Evolutionary conservation across 352 stramenopile species (phyloP), one percentile per base, ranked within the genome.

Genomic region (Phytophthora macrochlamydospora): DNA sequence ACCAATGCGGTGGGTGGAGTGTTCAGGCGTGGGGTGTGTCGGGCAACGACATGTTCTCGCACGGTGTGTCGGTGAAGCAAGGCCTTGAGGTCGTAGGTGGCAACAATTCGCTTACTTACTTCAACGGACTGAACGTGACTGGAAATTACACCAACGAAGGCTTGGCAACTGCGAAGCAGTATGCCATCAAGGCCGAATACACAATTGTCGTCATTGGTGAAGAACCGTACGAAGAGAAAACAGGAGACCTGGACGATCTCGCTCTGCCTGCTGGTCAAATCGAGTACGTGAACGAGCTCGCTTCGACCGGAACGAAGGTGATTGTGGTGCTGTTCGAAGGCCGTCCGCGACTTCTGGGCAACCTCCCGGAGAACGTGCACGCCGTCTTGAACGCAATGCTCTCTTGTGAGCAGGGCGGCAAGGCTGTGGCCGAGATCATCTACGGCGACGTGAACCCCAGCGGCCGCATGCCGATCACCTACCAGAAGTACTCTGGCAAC

Each of bases 361-460:
- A 69, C 18, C 53, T 88, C 9, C 51, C 72, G 0, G 69, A 75
- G 4, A 54, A 64, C 29, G 86, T 83, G n/a, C 63, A 90, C 44
- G 87, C 79, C 31, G 77, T 95, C 7, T 62, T 96, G 18, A 62
- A 91, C 45, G 85, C 67, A 1, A 79, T 90, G 83, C 67, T 94
- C 1, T 78, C 83, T 2, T 82, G 88, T 5, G 80, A 90, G 32
- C 60, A 76, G 8, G 87, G 88, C n/a, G 88, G 88, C 2, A 76
- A 89, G 52, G 85, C 85, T n/a, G 80, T 95, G 33, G 84, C 87
- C 12, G 83, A 95, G 56, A 83, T 94, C 51, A 55, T 95, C 24
- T 88, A 63, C 35, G 35, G 56, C 28, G 37, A 62, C 14, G 56
- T 62, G 7, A 63, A 56, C 35, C 46, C 56, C 7, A 51, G 35